These are phyloP conservation scores for Apiospora saccharicola DNA, from an alignment of 2,329 filamentous ascomycete species.

Conservation along the genomic window DNA sequence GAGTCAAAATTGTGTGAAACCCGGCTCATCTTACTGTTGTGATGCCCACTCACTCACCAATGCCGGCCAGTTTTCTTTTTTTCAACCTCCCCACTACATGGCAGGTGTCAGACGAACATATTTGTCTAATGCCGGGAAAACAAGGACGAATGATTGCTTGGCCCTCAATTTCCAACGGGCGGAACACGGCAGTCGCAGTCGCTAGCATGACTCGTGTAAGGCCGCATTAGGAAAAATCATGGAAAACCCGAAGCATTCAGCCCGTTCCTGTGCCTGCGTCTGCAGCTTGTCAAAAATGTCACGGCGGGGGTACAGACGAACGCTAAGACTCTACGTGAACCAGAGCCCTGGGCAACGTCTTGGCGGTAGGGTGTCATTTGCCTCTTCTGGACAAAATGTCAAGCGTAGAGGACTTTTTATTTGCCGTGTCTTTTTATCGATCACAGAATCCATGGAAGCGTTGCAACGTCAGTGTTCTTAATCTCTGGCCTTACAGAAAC, in stretches of 20 bases:
- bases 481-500: background rate
- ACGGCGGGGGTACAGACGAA: background rate
- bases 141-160: background rate
- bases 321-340: background rate
- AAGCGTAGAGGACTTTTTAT: background rate
- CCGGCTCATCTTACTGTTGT: background rate
- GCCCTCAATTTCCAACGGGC: background rate
- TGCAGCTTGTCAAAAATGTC: background rate
- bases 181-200: background rate
- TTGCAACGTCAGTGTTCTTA: background rate
- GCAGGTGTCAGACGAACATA: slow-evolving; percentile 1
- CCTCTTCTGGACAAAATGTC: background rate
- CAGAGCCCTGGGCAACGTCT: background rate
- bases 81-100: background rate
- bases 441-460: background rate
- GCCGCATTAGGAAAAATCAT: background rate
- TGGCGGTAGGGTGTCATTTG: background rate
- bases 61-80: background rate
- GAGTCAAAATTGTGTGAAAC: background rate
- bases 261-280: background rate
- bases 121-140: background rate
- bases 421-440: background rate
- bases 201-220: background rate
- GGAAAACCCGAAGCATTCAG: background rate
- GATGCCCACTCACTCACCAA: background rate